Conservation (phyloP, 2,329 filamentous ascomycete genomes). For the Phoma sp. region DNA sequence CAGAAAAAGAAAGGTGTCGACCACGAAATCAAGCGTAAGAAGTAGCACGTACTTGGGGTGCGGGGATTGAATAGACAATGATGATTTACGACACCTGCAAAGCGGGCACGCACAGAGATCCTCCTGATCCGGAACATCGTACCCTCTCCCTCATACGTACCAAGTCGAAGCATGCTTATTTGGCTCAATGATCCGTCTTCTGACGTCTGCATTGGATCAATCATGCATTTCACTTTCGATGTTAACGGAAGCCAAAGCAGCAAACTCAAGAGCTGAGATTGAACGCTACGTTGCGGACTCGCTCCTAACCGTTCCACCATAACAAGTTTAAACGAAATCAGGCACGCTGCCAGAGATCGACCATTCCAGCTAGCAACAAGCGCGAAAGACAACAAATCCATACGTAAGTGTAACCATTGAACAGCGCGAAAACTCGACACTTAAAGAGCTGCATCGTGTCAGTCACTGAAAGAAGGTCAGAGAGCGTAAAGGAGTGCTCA, state of each 20-base stretch:
- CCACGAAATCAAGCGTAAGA: not conserved
- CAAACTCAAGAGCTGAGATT: too few relatives aligned
- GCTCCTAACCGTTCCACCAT: not conserved
- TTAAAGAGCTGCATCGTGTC: not conserved
- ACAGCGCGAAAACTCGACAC: too few relatives aligned
- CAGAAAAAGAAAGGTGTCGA: slow-evolving; percentile 11
- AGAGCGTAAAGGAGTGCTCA: not conserved
- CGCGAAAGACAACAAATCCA: not conserved
- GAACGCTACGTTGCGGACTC: not conserved
- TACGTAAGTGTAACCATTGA: not conserved
- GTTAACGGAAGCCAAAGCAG: not conserved
- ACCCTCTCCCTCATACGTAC: too few relatives aligned
- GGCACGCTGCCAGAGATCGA: too few relatives aligned
- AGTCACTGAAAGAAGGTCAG: not conserved
- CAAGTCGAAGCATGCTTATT: too few relatives aligned
- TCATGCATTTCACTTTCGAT: not conserved
- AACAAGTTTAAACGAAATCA: not conserved
- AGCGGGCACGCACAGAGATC: too few relatives aligned
- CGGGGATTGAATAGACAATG: not conserved
- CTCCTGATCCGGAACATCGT: too few relatives aligned
- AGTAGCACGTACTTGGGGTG: not conserved
- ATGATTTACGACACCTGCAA: not conserved
- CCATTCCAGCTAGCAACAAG: not conserved
- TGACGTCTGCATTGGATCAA: too few relatives aligned
- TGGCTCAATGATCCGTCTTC: too few relatives aligned